These are phyloP conservation scores for Pichia phayaonensis DNA, from an alignment of 805 yeast species.

Conservation along the genomic window DNA sequence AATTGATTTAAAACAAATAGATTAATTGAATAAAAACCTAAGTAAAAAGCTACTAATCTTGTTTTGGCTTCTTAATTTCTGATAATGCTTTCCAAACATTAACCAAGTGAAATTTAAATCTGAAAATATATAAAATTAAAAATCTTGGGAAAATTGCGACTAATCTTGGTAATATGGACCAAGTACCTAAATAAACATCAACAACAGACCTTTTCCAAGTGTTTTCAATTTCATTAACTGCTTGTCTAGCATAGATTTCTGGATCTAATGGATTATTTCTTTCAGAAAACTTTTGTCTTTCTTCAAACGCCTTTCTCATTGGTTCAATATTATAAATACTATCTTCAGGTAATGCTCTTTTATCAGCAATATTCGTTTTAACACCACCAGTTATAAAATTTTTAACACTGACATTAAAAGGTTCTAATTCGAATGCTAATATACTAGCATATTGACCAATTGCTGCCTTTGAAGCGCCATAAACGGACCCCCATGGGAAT, in stretches of 20 bases:
- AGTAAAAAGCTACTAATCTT: neutral
- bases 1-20: constrained; percentile 2
- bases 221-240: constrained; percentile 42
- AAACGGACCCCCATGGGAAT: constrained; percentile 64
- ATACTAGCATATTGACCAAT: constrained; percentile 63
- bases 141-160: constrained; percentile 22
- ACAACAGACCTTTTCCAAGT: constrained; percentile 31
- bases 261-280: constrained; percentile 53
- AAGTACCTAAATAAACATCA: constrained; percentile 51
- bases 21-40: neutral
- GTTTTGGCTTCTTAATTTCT: neutral
- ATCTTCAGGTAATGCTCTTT: constrained; percentile 45
- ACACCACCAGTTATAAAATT: constrained; percentile 75
- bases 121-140: constrained; percentile 21
- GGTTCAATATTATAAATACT: constrained; percentile 49
- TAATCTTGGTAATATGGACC: constrained; percentile 18
- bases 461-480: constrained; percentile 67
- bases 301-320: constrained; percentile 39
- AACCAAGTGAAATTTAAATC: constrained; percentile 29
- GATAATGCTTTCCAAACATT: constrained; percentile 28
- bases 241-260: constrained; percentile 46
- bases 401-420: constrained; percentile 63
- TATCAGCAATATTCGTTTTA: constrained; percentile 60
- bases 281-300: constrained; percentile 52
- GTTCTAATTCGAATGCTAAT: constrained; percentile 58